Evolutionary conservation across 768 basidiomycete genomes (phyloP).

Genomic region (Tubosaeta sp.): DNA sequence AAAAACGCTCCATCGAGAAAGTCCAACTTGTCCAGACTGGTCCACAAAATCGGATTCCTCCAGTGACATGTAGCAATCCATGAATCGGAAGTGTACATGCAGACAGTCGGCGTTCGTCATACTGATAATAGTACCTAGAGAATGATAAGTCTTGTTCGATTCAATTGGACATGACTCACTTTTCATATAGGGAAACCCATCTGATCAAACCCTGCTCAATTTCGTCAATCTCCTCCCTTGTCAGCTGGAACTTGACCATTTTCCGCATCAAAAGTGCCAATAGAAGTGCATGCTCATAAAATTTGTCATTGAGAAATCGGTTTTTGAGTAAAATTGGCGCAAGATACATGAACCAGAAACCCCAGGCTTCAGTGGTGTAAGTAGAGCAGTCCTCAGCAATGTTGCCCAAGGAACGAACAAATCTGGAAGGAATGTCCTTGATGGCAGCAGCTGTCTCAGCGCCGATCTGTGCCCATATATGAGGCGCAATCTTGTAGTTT

Average conservation of each 20-base stretch:
- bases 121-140: slow-evolving; percentile 9
- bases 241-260: neutral
- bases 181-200: neutral
- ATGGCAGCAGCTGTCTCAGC: slow-evolving; percentile 22
- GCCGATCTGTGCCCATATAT: slow-evolving; percentile 41
- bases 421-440: slow-evolving; percentile 28
- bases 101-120: slow-evolving; percentile 2
- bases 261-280: neutral
- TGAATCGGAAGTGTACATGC: slow-evolving; percentile 19
- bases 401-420: slow-evolving; percentile 6
- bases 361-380: slow-evolving; percentile 15
- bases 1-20: slow-evolving; percentile 17
- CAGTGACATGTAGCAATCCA: slow-evolving; percentile 17
- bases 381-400: no score
- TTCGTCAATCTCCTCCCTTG: neutral
- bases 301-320: neutral
- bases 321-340: slow-evolving; percentile 5
- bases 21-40: slow-evolving; percentile 23
- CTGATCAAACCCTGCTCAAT: neutral
- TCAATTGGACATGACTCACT: neutral
- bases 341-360: slow-evolving; percentile 18
- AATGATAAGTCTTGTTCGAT: no score
- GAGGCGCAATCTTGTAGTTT: slow-evolving; percentile 23
- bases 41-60: slow-evolving; percentile 10
- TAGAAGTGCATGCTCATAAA: neutral